Base-by-base conservation (phyloP, 306 rosid species). In the Albizia julibrissin region DNA sequence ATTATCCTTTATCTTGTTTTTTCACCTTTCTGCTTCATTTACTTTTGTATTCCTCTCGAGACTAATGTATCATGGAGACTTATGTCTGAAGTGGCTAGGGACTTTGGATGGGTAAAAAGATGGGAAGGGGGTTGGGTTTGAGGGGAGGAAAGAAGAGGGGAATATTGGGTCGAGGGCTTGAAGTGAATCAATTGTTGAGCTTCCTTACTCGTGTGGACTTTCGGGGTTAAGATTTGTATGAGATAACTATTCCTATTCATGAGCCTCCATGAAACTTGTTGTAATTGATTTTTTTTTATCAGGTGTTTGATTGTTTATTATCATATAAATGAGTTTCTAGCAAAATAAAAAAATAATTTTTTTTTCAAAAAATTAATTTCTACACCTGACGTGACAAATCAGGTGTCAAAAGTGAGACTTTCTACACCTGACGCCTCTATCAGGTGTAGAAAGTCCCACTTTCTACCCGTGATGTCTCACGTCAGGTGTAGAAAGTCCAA, bases 81-180 rank as follows among this genome's bases (percentile, higher is more conserved):
- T 31, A 3, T 76, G 78, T 72, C 11, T 26, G 31, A 42, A 62
- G 61, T 37, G 27, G 46, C 74, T 61, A n/a, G 37, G 56, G 56
- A 29, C 59, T 44, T 71, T 16, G 29, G 58, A 44, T 65, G 59
- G 74, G 52, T 82, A 37, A 59, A 72, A 33, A 40, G 52, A 83
- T 52, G 75, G 75, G 18, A 42, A 72, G 79, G 64, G 42, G 26
- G 65, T 83, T 72, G 83, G 31, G 73, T 29, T 19, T 79, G 72
- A 66, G 34, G 72, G 27, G 58, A 52, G 14, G 33, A 27, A 44
- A 52, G 10, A 67, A 46, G 76, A 5, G 65, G 50, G 26, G 68
- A 37, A 27, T 56, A 42, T 22, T 74, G 75, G n/a, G 59, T 40
- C 18, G 4, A 11, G 44, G 52, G 14, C 15, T 64, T 78, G 42